Conservation (phyloP, 2,329 filamentous ascomycete species). For the Arthroderma uncinatum region DNA sequence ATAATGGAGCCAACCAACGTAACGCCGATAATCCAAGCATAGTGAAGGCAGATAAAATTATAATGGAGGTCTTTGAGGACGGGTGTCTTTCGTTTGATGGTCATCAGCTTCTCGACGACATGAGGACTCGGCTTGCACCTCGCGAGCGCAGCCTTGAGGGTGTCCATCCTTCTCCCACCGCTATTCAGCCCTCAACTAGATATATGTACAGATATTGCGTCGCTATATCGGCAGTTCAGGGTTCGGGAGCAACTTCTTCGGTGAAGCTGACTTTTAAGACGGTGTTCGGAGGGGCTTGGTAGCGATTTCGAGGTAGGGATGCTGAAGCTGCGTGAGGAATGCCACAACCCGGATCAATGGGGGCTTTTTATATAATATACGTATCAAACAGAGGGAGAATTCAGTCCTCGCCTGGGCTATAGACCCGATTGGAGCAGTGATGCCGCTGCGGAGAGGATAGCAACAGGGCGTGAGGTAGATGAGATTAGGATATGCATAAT, state of each 20-base stretch:
- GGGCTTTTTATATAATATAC: not conserved
- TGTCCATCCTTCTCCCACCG: not conserved
- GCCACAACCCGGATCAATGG: not conserved
- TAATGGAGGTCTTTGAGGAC: conserved; percentile 28
- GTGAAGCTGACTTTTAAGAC: not conserved
- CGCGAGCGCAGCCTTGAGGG: not conserved
- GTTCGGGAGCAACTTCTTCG: not conserved
- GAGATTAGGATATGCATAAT: not conserved
- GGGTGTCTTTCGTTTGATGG: conserved; percentile 28
- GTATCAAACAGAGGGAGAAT: not conserved
- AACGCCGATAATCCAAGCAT: conserved; percentile 69
- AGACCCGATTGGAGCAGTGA: not conserved
- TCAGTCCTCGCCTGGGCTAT: not conserved
- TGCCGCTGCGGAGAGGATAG: not conserved
- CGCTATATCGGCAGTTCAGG: not conserved
- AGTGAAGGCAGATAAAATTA: conserved; percentile 39
- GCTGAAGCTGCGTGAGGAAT: not conserved
- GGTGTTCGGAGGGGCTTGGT: not conserved
- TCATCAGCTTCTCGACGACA: not conserved
- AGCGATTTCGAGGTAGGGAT: not conserved
- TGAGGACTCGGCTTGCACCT: not conserved
- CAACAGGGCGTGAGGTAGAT: not conserved
- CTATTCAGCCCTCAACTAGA: not conserved
- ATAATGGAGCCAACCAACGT: conserved; percentile 65
- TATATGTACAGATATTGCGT: not conserved